phyloP scores from a whole-genome alignment of 164 flowering plant genomes.

The Umbilicus rupestris region DNA sequence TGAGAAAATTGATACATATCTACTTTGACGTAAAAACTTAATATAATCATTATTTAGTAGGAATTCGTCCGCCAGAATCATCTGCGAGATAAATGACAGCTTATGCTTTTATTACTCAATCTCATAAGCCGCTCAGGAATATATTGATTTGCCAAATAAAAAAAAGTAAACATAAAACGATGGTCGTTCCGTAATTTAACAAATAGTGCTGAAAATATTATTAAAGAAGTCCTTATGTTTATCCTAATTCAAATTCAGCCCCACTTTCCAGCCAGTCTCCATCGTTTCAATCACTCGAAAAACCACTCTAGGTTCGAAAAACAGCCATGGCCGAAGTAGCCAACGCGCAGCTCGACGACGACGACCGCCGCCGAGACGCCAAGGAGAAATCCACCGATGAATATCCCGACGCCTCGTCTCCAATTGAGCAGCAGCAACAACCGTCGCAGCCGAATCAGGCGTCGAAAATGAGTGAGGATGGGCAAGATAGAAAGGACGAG shows the following conservation, averaged over 20 bases:
- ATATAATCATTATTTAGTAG: no score
- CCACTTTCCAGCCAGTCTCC: background rate
- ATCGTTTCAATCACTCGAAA: background rate
- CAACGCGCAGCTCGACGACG: background rate
- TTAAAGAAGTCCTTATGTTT: no score
- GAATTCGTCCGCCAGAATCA: no score
- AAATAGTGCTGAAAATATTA: no score
- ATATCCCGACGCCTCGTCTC: background rate
- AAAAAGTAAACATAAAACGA: no score
- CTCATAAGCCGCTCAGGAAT: no score
- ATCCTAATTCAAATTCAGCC: background rate
- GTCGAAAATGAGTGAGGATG: background rate
- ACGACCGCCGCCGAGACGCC: background rate
- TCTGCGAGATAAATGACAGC: no score
- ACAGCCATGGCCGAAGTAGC: slow-evolving; percentile 5
- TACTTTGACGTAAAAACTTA: no score
- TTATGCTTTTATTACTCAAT: no score
- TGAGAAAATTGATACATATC: no score
- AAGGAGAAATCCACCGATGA: background rate
- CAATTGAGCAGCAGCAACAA: background rate
- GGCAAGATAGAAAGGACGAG: background rate
- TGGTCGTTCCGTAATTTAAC: no score
- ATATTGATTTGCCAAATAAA: no score
- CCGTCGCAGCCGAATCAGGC: background rate
- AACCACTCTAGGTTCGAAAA: background rate